Evolutionary conservation across 2,329 filamentous ascomycete genomes (phyloP).

Genomic region (Alternaria panax): DNA sequence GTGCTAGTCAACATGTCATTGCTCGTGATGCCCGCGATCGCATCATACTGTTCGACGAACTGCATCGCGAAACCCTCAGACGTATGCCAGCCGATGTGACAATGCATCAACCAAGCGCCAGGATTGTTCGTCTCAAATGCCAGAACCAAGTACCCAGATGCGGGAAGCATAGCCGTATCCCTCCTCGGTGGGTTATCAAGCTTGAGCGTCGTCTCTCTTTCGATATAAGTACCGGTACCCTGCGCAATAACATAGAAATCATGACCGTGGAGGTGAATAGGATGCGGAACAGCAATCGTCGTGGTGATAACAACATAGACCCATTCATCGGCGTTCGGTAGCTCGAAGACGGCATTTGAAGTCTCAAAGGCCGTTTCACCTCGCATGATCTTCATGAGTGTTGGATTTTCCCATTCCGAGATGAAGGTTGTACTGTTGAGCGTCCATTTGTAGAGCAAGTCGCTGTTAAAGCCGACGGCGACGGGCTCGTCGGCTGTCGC

Average conservation of each 20-base stretch:
- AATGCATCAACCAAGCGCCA: constrained; percentile 50
- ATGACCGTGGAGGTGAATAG: constrained; percentile 45
- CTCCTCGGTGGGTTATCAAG: constrained; percentile 43
- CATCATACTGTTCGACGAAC: constrained; percentile 39
- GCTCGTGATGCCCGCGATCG: constrained; percentile 34
- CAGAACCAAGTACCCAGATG: constrained; percentile 42
- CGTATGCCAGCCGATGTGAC: constrained; percentile 50
- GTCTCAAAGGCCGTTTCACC: constrained; percentile 43
- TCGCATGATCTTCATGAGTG: constrained; percentile 45
- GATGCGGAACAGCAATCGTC: constrained; percentile 44
- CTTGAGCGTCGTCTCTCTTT: constrained; percentile 21
- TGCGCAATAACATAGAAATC: constrained; percentile 44
- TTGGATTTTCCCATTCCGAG: constrained; percentile 51
- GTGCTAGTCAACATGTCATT: constrained; percentile 6
- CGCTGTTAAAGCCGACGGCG: constrained; percentile 39
- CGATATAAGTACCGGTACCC: constrained; percentile 33
- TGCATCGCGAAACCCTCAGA: constrained; percentile 45
- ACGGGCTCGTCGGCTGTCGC: constrained; percentile 40
- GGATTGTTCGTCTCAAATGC: constrained; percentile 49
- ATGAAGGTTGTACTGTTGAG: constrained; percentile 51
- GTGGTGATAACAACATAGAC: constrained; percentile 53
- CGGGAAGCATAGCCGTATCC: constrained; percentile 44
- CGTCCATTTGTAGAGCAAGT: constrained; percentile 52
- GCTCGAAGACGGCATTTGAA: constrained; percentile 37
- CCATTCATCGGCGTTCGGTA: constrained; percentile 41